Evolutionary conservation across 1,139 yeast species (phyloP), one percentile per base, ranked within the genome.

Genomic region (Candida sp.): DNA sequence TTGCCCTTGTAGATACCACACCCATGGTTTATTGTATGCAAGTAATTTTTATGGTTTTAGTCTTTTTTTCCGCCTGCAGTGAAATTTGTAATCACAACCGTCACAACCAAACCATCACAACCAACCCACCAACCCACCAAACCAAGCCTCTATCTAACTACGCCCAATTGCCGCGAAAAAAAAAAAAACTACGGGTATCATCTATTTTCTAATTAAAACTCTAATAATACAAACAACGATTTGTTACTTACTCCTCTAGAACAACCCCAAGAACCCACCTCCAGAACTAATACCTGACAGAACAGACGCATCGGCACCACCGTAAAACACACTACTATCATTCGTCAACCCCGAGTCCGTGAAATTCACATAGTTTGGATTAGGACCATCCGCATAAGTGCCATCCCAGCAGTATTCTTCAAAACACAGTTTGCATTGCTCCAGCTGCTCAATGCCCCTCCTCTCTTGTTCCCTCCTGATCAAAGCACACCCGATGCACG

Each of bases 401-500:
- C 94, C 96, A 62, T 88, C 83, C 97, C 97, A 92, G 69, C 98
- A 92, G 70, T 91, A 91, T 33, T 76, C 75, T 33, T 73, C 66
- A 67, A 91, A 88, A 69, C 98, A 92, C 48, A 72, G 55, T 55
- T 80, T 69, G 76, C 98, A 93, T 65, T 88, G 92, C 1, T 80
- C 85, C 9, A 92, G 81, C 55, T 85, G 86, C 22, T 79, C 75
- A 32, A 78, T 68, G 31, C 87, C 86, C 46, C 78, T 71, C 61
- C 96, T 81, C 72, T 91, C 96, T 65, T 88, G 86, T 50, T 88
- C 85, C 67, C 97, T 84, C 68, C 91, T 88, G 52, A 92, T 77
- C 47, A 92, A 82, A 6, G 98, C 98, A 75, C 98, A 92, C 1
- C 91, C 90, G 48, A 91, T 81, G 75, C 98, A 92, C 4, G 87